Evolutionary conservation across 805 yeast genomes (phyloP), one percentile per base, ranked within the genome.

Genomic region (Ogataea ganodermae): DNA sequence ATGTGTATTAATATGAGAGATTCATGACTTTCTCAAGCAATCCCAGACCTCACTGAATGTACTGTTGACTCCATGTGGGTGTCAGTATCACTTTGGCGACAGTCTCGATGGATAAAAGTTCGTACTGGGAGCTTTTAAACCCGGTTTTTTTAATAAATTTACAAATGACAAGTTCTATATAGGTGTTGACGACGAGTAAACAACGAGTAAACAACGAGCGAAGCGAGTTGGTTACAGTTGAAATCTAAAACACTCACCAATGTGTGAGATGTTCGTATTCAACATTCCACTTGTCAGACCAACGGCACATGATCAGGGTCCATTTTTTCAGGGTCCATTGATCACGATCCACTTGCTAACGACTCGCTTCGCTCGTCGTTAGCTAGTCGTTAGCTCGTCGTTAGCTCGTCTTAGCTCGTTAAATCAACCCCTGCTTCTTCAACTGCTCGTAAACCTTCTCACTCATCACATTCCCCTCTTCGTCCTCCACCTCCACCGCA

Each of bases 401-500:
- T 24, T 24, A 7, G 6, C 9, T 7, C 10, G 6, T 24, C 27
- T 7, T 7, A 24, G 6, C 7, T 24, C 27, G 10, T 24, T 68
- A 90, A 24, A 89, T 57, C 42, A 92, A 71, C 0, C 97, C 98
- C 68, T 92, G 98, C 55, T 80, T 84, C 67, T 89, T 87, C 62
- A 92, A 73, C 55, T 94, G 97, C 16, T 83, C 75, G 65, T 88
- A 92, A 35, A 89, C 91, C 56, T 81, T 80, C 56, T 83, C 84
- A 27, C 86, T 79, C 95, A 92, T 86, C 13, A 89, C 96, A 61
- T 94, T 92, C 9, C 98, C 99, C 14, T 89, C 90, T 1, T 80
- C 85, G 61, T 94, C 98, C 63, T 92, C 98, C 28, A 91, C 86
- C 65, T 94, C 96, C 10, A 84, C 75, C 1, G 81, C 79, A 44